Evolutionary conservation across 1,284 basidiomycete genomes (phyloP).

Genomic region (Phlebopus sp.): DNA sequence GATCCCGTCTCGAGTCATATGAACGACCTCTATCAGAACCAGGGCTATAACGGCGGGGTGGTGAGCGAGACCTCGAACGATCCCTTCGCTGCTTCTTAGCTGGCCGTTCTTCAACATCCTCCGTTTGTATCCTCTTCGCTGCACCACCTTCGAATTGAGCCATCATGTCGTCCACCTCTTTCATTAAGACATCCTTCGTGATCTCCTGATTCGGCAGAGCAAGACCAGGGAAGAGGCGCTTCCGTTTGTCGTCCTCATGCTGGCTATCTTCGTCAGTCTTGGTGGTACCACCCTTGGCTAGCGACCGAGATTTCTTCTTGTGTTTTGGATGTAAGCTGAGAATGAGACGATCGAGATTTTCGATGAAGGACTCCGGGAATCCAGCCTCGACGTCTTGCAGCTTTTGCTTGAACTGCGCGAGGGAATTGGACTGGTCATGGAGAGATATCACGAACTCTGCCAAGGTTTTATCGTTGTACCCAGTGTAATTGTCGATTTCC

Average conservation of each 20-base stretch:
- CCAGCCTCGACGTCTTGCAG: slow-evolving; percentile 80
- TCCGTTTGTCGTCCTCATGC: slow-evolving; percentile 71
- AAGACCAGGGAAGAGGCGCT: slow-evolving; percentile 88
- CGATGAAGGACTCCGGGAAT: slow-evolving; percentile 87
- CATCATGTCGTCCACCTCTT: slow-evolving; percentile 87
- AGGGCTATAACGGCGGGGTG: slow-evolving; percentile 46
- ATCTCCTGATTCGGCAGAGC: slow-evolving; percentile 78
- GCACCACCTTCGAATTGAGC: slow-evolving; percentile 69
- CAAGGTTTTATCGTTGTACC: slow-evolving; percentile 84
- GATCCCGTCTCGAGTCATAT: slow-evolving; percentile 43
- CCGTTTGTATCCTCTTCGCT: slow-evolving; percentile 54
- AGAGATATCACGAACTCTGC: slow-evolving; percentile 95
- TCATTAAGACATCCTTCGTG: slow-evolving; percentile 66
- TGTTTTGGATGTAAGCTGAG: slow-evolving; percentile 95
- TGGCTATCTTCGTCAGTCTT: slow-evolving; percentile 32
- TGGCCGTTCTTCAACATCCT: slow-evolving; percentile 46
- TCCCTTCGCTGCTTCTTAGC: slow-evolving; percentile 57
- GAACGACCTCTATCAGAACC: slow-evolving; percentile 55
- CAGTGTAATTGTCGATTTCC: slow-evolving; percentile 86
- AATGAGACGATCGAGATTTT: slow-evolving; percentile 93
- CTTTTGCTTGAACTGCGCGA: slow-evolving; percentile 79
- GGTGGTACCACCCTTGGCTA: slow-evolving; percentile 43
- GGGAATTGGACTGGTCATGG: slow-evolving; percentile 79
- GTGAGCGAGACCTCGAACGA: slow-evolving; percentile 43
- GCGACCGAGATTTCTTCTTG: slow-evolving; percentile 66